Percentiles rank a stretch among this genome's conserved stretches.
phyloP scores from a whole-genome alignment of 306 rosid genomes.

The Vicia sativa region DNA sequence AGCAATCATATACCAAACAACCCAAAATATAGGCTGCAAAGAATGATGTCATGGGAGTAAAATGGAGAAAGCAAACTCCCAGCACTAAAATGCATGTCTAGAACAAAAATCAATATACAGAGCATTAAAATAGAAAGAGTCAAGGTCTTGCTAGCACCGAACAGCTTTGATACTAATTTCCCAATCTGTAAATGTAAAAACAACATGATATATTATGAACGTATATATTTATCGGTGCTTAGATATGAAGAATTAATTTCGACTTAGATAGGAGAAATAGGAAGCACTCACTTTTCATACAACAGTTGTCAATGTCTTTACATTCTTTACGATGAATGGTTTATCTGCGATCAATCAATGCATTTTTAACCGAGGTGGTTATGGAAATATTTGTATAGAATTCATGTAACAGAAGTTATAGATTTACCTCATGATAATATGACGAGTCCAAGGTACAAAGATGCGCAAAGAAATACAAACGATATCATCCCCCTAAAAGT shows the following conservation, averaged over 20 bases:
- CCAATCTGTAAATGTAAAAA: conserved; percentile 47
- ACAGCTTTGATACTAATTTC: conserved; percentile 26
- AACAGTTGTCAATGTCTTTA: background rate
- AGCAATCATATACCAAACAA: conserved; percentile 31
- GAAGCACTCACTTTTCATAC: conserved; percentile 14
- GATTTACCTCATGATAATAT: conserved; percentile 59
- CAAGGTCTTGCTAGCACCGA: conserved; percentile 22
- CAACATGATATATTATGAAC: conserved; percentile 10
- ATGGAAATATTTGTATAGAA: background rate
- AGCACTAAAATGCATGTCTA: conserved; percentile 24
- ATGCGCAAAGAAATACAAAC: conserved; percentile 48
- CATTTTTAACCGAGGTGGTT: background rate
- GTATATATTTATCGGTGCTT: background rate
- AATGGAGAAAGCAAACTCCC: conserved; percentile 28
- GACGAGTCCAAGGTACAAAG: conserved; percentile 62
- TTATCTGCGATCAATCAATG: background rate
- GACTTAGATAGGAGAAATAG: no score
- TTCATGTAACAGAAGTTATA: background rate
- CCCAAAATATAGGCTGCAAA: conserved; percentile 51
- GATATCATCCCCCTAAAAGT: conserved; percentile 58
- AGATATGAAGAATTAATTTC: conserved; percentile 1
- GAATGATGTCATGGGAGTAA: conserved; percentile 47
- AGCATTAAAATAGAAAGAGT: conserved; percentile 25
- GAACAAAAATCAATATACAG: conserved; percentile 36
- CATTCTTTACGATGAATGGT: no score